Evolutionary conservation across 176 grass and related monocot genomes (phyloP), one percentile per base, ranked within the genome.

Genomic region (Musa acuminata): DNA sequence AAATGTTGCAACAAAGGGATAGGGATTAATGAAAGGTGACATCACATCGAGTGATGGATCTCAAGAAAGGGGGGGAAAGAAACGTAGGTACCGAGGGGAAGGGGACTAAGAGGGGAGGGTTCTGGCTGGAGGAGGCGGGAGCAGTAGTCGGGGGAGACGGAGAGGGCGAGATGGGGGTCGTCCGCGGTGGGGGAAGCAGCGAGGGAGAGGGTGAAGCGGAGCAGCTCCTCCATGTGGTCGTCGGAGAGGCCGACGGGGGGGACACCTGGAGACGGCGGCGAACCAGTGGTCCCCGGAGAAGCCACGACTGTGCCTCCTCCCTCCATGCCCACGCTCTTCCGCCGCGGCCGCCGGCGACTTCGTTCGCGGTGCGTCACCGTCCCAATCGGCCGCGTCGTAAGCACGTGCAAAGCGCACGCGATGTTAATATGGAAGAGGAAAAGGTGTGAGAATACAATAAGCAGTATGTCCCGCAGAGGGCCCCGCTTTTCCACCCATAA

Each of bases 141-240:
- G 74, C 84, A 88, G 66, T 87, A 93, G 11, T 87, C 77, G 0
- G 52, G 58, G 24, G 85, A 85, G 52, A 90, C 67, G 0, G 75
- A 83, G 55, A 88, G 67, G 0, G 75, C 76, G 62, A 90, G 73
- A 17, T 57, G 57, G 1, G 60, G 50, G 19, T 67, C 78, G 8
- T 73, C 78, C 10, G 58, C 14, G 74, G 79, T 23, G 74, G 79
- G 12, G 22, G 75, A 73, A 50, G 79, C 80, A 8, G 79, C 80
- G 53, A 96, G 87, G n/a, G 86, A 86, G 67, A 96, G 87, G n/a
- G 84, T 88, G 78, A 92, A 86, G 49, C 87, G 84, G 57, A 92
- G 67, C n/a, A 89, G 87, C 11, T 89, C 83, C 19, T 80, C 74
- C 23, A 92, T 25, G 50, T 59, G 76, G 6, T 85, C 71, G 25